Conservation (phyloP, 2,329 filamentous ascomycete species). For the Colletotrichum falcatum region DNA sequence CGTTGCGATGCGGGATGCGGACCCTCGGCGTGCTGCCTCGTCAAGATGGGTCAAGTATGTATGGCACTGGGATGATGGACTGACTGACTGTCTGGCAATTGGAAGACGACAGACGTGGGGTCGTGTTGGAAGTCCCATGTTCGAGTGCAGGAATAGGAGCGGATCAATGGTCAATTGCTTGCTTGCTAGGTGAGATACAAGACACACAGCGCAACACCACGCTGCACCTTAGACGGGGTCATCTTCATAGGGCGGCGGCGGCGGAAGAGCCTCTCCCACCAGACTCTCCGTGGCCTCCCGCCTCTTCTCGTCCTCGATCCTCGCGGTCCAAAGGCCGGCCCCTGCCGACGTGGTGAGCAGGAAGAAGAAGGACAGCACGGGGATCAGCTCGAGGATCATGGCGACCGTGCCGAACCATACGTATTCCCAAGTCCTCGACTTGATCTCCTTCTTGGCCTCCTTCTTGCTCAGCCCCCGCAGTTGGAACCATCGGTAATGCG, state of each 20-base stretch:
- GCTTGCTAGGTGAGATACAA: neutral
- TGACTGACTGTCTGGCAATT: too few species aligned
- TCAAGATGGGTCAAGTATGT: neutral
- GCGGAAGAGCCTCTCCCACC: conserved; percentile 45
- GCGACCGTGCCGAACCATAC: conserved; percentile 93
- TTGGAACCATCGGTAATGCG: conserved; percentile 92
- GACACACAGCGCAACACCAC: too few species aligned
- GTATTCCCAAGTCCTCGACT: conserved; percentile 80
- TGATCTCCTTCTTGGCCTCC: conserved; percentile 78
- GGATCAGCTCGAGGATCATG: conserved; percentile 87
- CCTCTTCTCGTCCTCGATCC: conserved; percentile 73
- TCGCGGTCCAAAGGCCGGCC: conserved; percentile 86
- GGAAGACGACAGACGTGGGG: neutral
- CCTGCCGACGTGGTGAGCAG: conserved; percentile 88
- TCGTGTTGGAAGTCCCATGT: too few species aligned
- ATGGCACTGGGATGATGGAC: too few species aligned
- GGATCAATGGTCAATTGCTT: neutral
- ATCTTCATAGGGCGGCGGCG: conserved; percentile 54
- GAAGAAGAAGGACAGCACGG: conserved; percentile 93
- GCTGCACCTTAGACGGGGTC: conserved; percentile 47
- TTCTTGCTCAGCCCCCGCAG: conserved; percentile 80
- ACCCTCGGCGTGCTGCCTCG: neutral
- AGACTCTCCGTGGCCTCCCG: conserved; percentile 43
- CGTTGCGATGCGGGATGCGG: neutral
- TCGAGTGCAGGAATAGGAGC: neutral